These are phyloP conservation scores for Hymenoscyphus repandus DNA, from an alignment of 2,329 filamentous ascomycete genomes.

Conservation along the genomic window DNA sequence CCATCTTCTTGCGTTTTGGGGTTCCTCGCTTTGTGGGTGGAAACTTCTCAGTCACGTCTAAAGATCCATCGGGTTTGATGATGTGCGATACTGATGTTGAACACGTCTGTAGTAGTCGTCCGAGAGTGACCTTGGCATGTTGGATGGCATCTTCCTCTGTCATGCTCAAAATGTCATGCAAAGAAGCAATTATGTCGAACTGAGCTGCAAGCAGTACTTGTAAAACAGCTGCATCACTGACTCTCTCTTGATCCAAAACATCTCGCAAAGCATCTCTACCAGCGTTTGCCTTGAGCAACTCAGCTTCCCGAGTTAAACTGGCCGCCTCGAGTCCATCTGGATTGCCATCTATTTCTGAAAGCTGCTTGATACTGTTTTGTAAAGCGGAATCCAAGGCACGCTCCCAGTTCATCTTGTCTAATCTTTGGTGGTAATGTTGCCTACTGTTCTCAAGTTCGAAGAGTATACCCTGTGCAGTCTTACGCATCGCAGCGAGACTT, in stretches of 20 bases:
- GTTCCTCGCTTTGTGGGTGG: constrained; percentile 69
- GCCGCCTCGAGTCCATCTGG: constrained; percentile 63
- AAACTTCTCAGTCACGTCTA: constrained; percentile 56
- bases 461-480: constrained; percentile 82
- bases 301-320: constrained; percentile 73
- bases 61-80: constrained; percentile 78
- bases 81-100: constrained; percentile 72
- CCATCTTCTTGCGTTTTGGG: constrained; percentile 64
- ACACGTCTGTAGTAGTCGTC: constrained; percentile 72
- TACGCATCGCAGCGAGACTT: constrained; percentile 70
- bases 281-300: constrained; percentile 77
- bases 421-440: constrained; percentile 81
- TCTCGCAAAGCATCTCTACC: constrained; percentile 73
- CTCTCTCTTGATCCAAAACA: constrained; percentile 78
- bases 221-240: constrained; percentile 69
- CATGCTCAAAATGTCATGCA: constrained; percentile 78
- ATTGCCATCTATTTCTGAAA: constrained; percentile 65
- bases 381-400: constrained; percentile 81
- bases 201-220: constrained; percentile 84
- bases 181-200: constrained; percentile 81
- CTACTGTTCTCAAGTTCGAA: constrained; percentile 85
- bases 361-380: constrained; percentile 74
- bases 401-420: constrained; percentile 82
- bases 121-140: constrained; percentile 71
- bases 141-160: constrained; percentile 76